Percentiles rank a stretch among this genome's conserved stretches.
These are phyloP conservation scores for Austropuccinia psidii DNA, from an alignment of 1,284 basidiomycete species.

Conservation along the genomic window DNA sequence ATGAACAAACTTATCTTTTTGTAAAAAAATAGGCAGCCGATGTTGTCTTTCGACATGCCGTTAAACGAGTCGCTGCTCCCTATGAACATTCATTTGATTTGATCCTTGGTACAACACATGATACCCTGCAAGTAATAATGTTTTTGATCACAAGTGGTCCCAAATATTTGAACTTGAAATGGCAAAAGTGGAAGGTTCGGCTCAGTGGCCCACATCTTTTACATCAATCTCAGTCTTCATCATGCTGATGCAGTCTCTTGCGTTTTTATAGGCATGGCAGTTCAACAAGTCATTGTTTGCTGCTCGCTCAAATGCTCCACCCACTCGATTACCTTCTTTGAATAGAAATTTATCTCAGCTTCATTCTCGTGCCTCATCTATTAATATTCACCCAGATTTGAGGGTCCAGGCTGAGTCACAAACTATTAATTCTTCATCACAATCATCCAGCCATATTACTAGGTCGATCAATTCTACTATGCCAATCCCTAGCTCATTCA, in stretches of 20 bases:
- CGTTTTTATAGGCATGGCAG: constrained; percentile 10
- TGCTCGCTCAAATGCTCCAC: background rate
- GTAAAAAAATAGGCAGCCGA: constrained; percentile 2
- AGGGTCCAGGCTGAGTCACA: too few species aligned
- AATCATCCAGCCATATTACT: background rate
- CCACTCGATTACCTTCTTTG: background rate
- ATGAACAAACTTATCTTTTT: background rate
- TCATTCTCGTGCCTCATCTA: background rate
- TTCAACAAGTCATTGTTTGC: constrained; percentile 34
- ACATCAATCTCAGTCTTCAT: background rate
- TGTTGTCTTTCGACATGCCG: constrained; percentile 9
- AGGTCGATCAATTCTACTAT: background rate
- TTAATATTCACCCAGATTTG: too few species aligned
- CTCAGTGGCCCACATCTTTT: background rate
- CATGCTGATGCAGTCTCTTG: background rate
- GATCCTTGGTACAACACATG: constrained; percentile 26
- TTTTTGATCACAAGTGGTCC: constrained; percentile 28
- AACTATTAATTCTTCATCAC: background rate
- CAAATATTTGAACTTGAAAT: background rate
- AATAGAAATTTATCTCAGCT: background rate
- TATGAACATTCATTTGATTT: constrained; percentile 29
- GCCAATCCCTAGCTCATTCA: background rate
- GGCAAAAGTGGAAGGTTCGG: constrained; percentile 18
- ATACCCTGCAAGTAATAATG: constrained; percentile 16
- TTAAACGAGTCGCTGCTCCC: constrained; percentile 19